Evolutionary conservation across 768 basidiomycete species (phyloP), one percentile per base, ranked within the genome.

Genomic region (Kondoa subrosea): DNA sequence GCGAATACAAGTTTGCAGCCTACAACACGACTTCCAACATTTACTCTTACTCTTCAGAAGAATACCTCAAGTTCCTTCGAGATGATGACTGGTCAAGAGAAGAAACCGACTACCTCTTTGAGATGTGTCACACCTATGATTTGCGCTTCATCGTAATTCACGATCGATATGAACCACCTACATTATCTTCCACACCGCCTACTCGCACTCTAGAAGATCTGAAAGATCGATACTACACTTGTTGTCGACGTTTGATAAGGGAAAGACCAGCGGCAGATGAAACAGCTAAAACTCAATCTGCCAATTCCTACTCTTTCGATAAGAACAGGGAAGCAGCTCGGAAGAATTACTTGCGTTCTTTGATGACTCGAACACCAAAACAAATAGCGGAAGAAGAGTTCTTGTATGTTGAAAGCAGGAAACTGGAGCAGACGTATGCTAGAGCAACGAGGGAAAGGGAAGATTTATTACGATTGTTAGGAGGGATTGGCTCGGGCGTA

Each of bases 321-420:
- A 89, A 91, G 82, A 85, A 91, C 88, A 71, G 60, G 57, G 95
- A 99, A 77, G 78, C 84, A 26, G 85, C 84, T 71, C 85, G 95
- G 67, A 95, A 91, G 77, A 84, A 85, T 67, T 95, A 97, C 74
- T 81, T 97, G 16, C 66, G 78, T 8, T 87, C 85, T 69, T 83
- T 97, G n/a, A 89, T 91, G 78, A 84, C 82, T 67, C 85, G 93
- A n/a, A 87, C 90, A 0, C 82, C 85, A 2, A 85, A 87, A 62
- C 89, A 96, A 78, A 86, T 93, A 57, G 87, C 86, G 21, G 92
- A 99, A 76, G 95, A 97, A 80, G 92, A 96, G 73, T 87, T 89
- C 4, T 81, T 99, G 1, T 96, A 88, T 77, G 79, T 96, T 70
- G 91, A 96, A 77, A 82, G 93, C 63, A 91, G 92, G 75, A 85